Evolutionary conservation across 352 stramenopile genomes (phyloP).

Genomic region (Pilasporangium apinafurcum): DNA sequence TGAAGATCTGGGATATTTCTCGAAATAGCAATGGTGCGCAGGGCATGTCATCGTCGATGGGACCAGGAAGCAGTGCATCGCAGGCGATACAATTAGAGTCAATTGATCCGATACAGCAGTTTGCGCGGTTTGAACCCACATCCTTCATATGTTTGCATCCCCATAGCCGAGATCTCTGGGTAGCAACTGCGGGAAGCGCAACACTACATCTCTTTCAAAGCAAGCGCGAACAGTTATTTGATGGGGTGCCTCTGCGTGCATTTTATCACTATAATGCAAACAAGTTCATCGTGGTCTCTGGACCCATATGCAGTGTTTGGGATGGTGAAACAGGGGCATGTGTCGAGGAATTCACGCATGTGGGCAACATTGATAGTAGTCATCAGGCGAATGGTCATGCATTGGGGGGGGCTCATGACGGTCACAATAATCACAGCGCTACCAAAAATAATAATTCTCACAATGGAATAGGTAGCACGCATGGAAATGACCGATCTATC

Average conservation of each 20-base stretch:
- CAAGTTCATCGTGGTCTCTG: constrained; percentile 56
- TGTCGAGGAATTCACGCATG: constrained; percentile 47
- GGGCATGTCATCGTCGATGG: neutral
- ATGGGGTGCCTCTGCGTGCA: constrained; percentile 58
- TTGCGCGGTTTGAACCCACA: constrained; percentile 43
- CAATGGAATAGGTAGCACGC: constrained; percentile 7
- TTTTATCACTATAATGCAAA: constrained; percentile 74
- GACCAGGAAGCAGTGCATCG: constrained; percentile 13
- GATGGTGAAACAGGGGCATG: constrained; percentile 50
- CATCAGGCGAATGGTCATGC: neutral
- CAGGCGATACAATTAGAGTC: constrained; percentile 64
- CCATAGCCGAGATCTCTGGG: constrained; percentile 53
- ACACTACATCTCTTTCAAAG: constrained; percentile 55
- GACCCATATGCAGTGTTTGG: constrained; percentile 63
- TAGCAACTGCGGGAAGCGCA: constrained; percentile 30
- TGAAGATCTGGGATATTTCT: constrained; percentile 86
- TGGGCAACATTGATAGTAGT: constrained; percentile 15
- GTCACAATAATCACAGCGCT: neutral
- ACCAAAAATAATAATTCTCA: constrained; percentile 4
- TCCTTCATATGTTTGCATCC: constrained; percentile 54
- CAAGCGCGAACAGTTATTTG: constrained; percentile 52
- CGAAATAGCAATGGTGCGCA: constrained; percentile 21
- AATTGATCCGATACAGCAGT: constrained; percentile 43
- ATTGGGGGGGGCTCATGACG: no score
- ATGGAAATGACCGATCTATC: constrained; percentile 14